These are phyloP conservation scores for Leishmania martiniquensis DNA, from an alignment of 208 protist genomes.

Conservation along the genomic window DNA sequence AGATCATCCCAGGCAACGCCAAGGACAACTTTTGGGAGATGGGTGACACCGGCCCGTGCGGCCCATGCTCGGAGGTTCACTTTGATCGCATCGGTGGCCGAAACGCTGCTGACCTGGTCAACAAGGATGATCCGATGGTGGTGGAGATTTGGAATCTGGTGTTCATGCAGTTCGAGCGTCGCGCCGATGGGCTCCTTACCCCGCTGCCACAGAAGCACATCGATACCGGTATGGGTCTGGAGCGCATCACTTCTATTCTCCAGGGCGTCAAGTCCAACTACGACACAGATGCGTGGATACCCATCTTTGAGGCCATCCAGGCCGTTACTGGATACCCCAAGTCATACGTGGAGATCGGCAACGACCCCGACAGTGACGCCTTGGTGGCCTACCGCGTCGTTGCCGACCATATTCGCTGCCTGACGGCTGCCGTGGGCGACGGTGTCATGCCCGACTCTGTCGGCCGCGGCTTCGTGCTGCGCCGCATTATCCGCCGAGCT, in stretches of 20 bases:
- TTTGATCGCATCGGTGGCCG: conserved; percentile 98
- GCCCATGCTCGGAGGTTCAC: conserved; percentile 99
- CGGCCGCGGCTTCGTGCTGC: conserved; percentile 97
- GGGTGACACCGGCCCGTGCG: conserved; percentile 98
- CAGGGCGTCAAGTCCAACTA: conserved; percentile 98
- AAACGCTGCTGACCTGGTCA: conserved; percentile 96
- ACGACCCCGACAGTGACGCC: conserved; percentile 85
- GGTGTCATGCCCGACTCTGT: conserved; percentile 95
- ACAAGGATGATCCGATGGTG: conserved; percentile 98
- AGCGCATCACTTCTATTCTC: conserved; percentile 97
- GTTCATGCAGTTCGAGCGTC: conserved; percentile 99
- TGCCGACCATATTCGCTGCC: conserved; percentile 99
- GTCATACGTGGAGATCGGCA: conserved; percentile 87
- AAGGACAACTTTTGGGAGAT: conserved; percentile 99
- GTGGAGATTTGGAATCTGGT: conserved; percentile 99
- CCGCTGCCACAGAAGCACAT: conserved; percentile 94
- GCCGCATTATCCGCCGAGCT: conserved; percentile 97
- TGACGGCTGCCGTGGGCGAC: conserved; percentile 97
- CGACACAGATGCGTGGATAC: conserved; percentile 98
- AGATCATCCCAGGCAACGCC: conserved; percentile 92
- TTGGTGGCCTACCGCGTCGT: conserved; percentile 98
- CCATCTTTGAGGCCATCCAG: conserved; percentile 98
- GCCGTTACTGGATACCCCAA: conserved; percentile 86
- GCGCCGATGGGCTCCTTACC: conserved; percentile 84
- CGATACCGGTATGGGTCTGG: conserved; percentile 99